Evolutionary conservation across 495 filamentous ascomycete species (phyloP).

Genomic region (Penicillium coffeae): DNA sequence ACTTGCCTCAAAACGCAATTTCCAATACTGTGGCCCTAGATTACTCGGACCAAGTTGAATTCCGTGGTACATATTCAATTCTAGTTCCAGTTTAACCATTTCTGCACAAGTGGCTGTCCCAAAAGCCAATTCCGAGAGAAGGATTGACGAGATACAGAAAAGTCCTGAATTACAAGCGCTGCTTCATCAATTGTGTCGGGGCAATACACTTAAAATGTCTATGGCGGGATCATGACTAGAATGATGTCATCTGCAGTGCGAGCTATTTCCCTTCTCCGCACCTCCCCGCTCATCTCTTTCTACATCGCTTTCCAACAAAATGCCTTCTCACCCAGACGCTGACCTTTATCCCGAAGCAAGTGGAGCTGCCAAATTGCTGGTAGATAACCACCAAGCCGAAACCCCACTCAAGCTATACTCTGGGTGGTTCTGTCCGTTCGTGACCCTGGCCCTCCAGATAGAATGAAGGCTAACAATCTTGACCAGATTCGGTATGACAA

Average conservation of each 20-base stretch:
- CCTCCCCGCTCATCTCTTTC: too few species aligned
- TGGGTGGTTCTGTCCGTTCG: conserved; percentile 59
- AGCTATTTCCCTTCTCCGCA: too few species aligned
- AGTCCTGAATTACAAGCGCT: too few species aligned
- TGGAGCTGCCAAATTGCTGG: conserved; percentile 45
- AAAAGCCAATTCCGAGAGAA: too few species aligned
- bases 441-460: conserved; percentile 1
- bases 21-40: too few species aligned
- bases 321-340: conserved; percentile 37
- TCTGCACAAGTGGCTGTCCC: too few species aligned
- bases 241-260: not conserved
- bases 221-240: not conserved
- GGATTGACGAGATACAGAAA: too few species aligned
- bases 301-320: conserved; percentile 5
- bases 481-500: conserved; percentile 23
- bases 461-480: conserved; percentile 8
- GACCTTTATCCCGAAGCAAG: conserved; percentile 51
- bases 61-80: too few species aligned
- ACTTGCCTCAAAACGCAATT: too few species aligned
- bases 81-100: too few species aligned
- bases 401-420: conserved; percentile 59
- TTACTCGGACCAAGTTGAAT: too few species aligned
- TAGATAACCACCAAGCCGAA: conserved; percentile 45
- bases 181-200: too few species aligned
- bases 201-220: not conserved